phyloP scores from a whole-genome alignment of 345 rosid species.

The Melaleuca quinquenervia region DNA sequence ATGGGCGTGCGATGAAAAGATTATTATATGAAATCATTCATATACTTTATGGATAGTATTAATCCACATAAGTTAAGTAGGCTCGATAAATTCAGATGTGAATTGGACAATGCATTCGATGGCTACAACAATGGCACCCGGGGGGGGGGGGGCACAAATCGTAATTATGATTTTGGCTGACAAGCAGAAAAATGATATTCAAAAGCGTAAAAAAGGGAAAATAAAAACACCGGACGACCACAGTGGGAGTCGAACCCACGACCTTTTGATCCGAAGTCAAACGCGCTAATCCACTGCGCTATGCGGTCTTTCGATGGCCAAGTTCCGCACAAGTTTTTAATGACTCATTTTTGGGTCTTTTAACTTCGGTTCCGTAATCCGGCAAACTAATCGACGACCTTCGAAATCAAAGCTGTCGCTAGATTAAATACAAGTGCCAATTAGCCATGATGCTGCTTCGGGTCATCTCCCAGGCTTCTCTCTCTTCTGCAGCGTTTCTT shows the following conservation, averaged over 20 bases:
- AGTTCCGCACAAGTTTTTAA: rapidly evolving
- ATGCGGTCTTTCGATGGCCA: slow-evolving; percentile 8
- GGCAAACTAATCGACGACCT: not conserved
- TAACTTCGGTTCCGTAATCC: too few relatives aligned
- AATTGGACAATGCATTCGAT: too few relatives aligned
- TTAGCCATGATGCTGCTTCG: not conserved
- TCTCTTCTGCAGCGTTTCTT: not conserved
- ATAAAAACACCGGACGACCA: not conserved
- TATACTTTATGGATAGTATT: too few relatives aligned
- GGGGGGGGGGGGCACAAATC: too few relatives aligned
- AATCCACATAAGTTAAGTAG: too few relatives aligned
- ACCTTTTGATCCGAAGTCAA: slow-evolving; percentile 49
- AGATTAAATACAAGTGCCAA: not conserved
- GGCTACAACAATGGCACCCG: too few relatives aligned
- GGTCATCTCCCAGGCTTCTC: not conserved
- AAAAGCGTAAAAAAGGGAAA: not conserved
- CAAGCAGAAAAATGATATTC: not conserved
- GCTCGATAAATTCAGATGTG: too few relatives aligned
- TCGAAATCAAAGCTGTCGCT: not conserved
- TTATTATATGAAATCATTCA: not conserved
- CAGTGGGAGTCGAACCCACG: slow-evolving; percentile 41
- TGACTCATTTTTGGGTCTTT: rapidly evolving
- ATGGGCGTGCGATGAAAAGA: not conserved
- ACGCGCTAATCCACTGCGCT: slow-evolving; percentile 52
- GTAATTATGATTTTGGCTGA: too few relatives aligned